Evolutionary conservation across 2,329 filamentous ascomycete genomes (phyloP), one percentile per base, ranked within the genome.

Genomic region (Sporothrix protearum): DNA sequence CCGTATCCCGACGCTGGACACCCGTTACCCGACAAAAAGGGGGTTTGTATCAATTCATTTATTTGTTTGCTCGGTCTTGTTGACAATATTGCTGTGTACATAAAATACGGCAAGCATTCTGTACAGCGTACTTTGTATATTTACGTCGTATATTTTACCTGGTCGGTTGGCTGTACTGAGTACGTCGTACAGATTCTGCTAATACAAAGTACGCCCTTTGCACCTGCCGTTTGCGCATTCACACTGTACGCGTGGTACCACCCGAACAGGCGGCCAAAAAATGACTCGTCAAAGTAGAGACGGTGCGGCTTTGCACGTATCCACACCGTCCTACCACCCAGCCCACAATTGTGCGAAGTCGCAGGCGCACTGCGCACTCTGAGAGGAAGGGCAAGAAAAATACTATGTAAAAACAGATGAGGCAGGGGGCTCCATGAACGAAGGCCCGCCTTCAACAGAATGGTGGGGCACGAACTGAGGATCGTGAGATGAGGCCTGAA

Each of bases 211-310:
- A n/a, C 19, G 14, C 57, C 33, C 8, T 22, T 39, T 16, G 57
- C 63, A 66, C 25, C 42, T 49, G 6, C 63, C 42, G 64, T 67
- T 68, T 68, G 39, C 45, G 36, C 45, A 47, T 42, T 59, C 51
- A n/a, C 51, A 69, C 67, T 59, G 67, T 57, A 36, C 45, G 19
- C 28, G 25, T 47, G 36, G 51, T 59, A 59, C 67, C 67, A 33
- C 67, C 22, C 7, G 25, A 45, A 25, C 22, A 55, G 16, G 51
- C 67, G 51, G 51, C 59, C 49, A 16, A 47, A 59, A 69, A 69
- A 59, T 47, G 16, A 57, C 67, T 69, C 67, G 67, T 45, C 67
- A 19, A 68, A 68, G 67, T 69, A 57, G 49, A 69, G n/a, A 69
- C 67, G 67, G 67, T 69, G 51, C 67, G 51, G 14, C 22, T 45